phyloP scores from a whole-genome alignment of 768 basidiomycete genomes.

The Cubamyces sp. region DNA sequence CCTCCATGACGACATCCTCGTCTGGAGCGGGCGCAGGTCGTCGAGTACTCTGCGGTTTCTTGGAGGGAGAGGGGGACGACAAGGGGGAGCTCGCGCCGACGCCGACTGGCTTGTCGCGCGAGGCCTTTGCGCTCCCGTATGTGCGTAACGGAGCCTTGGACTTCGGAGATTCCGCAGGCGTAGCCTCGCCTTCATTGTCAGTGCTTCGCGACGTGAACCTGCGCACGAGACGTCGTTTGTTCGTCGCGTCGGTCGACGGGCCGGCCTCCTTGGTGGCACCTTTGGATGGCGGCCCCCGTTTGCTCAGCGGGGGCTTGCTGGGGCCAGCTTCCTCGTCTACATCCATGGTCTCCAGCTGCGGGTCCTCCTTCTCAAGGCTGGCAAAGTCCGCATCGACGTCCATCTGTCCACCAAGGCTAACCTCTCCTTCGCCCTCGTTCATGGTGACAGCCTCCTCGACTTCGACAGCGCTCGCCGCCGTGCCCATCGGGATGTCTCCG shows the following conservation, averaged over 20 bases:
- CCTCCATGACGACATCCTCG: conserved; percentile 5
- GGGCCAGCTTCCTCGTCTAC: conserved; percentile 28
- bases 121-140: conserved; percentile 13
- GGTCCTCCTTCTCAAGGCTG: conserved; percentile 17
- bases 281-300: conserved; percentile 11
- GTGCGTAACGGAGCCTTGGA: conserved; percentile 7
- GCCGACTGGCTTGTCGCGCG: background rate
- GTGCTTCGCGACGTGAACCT: conserved; percentile 14
- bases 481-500: conserved; percentile 22
- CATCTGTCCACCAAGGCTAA: conserved; percentile 16
- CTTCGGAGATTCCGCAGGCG: background rate
- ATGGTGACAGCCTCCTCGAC: conserved; percentile 32
- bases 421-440: conserved; percentile 21
- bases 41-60: conserved; percentile 1
- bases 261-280: background rate
- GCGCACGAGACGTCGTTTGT: conserved; percentile 20
- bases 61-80: conserved; percentile 8
- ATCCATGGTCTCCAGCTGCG: conserved; percentile 24
- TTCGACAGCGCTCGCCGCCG: conserved; percentile 32
- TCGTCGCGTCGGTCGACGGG: background rate
- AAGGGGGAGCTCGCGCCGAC: background rate
- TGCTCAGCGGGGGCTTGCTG: conserved; percentile 9
- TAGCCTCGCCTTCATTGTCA: conserved; percentile 16
- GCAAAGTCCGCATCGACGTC: conserved; percentile 20
- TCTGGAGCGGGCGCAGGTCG: background rate